Evolutionary conservation across 495 filamentous ascomycete genomes (phyloP), one percentile per base, ranked within the genome.

Genomic region (Penicillium lagena): DNA sequence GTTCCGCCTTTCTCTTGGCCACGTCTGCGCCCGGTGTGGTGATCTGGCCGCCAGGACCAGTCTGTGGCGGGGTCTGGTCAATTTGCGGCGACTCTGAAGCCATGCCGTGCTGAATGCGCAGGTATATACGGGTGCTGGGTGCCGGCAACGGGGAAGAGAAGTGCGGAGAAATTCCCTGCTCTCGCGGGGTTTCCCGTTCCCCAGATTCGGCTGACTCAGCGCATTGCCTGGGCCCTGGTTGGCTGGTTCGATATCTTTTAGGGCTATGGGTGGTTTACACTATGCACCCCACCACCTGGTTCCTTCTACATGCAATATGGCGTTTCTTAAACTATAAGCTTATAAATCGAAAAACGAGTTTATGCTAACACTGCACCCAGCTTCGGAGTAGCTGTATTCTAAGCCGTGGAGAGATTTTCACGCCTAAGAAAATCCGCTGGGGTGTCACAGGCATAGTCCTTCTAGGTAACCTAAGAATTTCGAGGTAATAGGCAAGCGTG

Each of bases 1-100:
- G 67, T 62, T 72, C 72, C 55, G 63, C 64, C 50, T 73, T 75
- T 50, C 73, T 69, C 61, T 75, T 77, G 29, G 59, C 58, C 27
- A 57, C 56, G 35, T 71, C 65, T 7, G 50, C 43, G n/a, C 50
- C 39, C 13, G 55, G 49, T 28, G 54, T 46, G 29, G 51, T 47
- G 12, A 46, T 42, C 39, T 54, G 60, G 15, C 66, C 62, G 10
- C 50, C 55, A 45, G 49, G 35, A 2, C 45, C 56, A 12, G 51
- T 33, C 50, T 50, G 53, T 12, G 59, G 55, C 15, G 55, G 37
- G 27, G 54, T 56, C 15, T 27, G 54, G 31, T 68, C 62, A 35
- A 59, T n/a, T 38, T 62, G 60, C 30, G 67, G 64, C 13, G 66
- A 65, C 42, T 62, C 69, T 29, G 66, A 70, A 54, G 57, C 51